Evolutionary conservation across 257 asterid genomes (phyloP).

Genomic region (Solanum lycopersicoides): DNA sequence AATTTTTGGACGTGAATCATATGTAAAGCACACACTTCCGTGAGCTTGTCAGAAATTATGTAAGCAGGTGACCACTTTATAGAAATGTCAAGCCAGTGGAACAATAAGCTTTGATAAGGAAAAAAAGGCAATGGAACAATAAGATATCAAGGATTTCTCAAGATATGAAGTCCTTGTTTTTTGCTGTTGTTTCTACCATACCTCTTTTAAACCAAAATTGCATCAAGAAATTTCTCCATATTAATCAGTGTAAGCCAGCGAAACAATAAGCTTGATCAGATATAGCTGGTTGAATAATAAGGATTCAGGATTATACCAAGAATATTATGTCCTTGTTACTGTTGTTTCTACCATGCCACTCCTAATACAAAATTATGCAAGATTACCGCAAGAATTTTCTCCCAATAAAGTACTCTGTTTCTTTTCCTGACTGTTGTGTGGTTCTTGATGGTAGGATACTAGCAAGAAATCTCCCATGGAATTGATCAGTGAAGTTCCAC

Average conservation of each 20-base stretch:
- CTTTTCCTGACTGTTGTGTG: neutral
- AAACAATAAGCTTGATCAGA: neutral
- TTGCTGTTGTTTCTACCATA: neutral
- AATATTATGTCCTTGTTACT: neutral
- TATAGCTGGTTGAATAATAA: neutral
- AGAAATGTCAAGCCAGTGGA: neutral
- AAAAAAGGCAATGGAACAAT: neutral
- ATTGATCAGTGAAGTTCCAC: constrained; percentile 94
- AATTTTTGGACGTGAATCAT: neutral
- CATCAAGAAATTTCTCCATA: neutral
- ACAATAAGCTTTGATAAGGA: neutral
- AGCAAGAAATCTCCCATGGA: constrained; percentile 90
- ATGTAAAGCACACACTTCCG: neutral
- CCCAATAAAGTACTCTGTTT: neutral
- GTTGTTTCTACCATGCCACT: neutral
- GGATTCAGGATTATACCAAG: neutral
- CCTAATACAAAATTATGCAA: neutral
- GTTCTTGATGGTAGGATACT: constrained; percentile 36
- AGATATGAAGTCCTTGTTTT: neutral
- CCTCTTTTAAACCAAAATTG: neutral
- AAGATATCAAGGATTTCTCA: neutral
- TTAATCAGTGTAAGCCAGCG: neutral
- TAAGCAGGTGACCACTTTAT: neutral
- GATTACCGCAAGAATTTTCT: neutral
- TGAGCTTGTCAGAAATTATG: neutral